Base-by-base conservation (phyloP, 176 grass and related monocot genomes). In the Metroxylon sagu region DNA sequence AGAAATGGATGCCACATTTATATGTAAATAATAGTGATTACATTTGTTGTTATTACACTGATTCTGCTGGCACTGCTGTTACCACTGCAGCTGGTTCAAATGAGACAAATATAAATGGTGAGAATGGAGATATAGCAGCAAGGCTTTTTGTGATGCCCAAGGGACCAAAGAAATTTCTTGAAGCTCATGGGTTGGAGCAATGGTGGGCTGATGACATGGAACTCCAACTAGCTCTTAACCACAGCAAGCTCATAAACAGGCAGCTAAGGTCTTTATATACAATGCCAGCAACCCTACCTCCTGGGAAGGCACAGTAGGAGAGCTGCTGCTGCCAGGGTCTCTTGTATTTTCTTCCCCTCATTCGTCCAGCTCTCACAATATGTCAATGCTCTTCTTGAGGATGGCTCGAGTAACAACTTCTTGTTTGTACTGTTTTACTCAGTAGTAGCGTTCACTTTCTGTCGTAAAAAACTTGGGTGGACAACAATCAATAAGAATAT, bases 21-120 rank as follows among this genome's bases (percentile, higher is more conserved):
- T 95, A 95, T 69, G 85, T 95, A 27, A 95, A 89, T 75, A 81
- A 84, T 54, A 83, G 84, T 50, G 90, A 95, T 73, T 95, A 95
- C 66, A 77, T 95, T 67, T 89, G 85, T 75, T 95, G 80, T 55
- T 86, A 89, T 62, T 95, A 95, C 74, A 86, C 65, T n/a, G 75
- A 85, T 65, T 48, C 73, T n/a, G 49, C 68, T 14, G 66, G 61
- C 18, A 80, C 87, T 6, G 80, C 81, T 27, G 74, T 74, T 15
- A 69, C 67, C 5, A 73, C 72, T 6, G 27, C 21, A 23, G 21
- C 62, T 5, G 71, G 43, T 23, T 28, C 48, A 0, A 57, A 76
- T 7, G 65, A 79, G 72, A 68, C 72, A 1, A 59, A 53, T 6
- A 23, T 56, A 43, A 43, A 43, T 26, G 79, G 70, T 23, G 71